These are phyloP conservation scores for Yarrowia sp. DNA, from an alignment of 805 yeast genomes.

Conservation along the genomic window DNA sequence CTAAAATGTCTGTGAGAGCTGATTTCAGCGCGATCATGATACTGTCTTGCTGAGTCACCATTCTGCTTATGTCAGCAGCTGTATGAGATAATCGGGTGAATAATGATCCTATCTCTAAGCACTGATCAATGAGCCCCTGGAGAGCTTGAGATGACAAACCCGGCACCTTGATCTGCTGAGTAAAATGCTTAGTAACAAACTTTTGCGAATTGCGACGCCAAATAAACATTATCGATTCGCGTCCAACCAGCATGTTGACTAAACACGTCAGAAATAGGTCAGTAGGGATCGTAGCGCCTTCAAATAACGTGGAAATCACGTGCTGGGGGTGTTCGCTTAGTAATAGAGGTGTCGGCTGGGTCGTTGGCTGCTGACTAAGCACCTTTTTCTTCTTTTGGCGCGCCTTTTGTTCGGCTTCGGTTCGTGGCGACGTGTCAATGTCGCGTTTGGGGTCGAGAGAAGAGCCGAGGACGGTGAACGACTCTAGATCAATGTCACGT, in stretches of 20 bases:
- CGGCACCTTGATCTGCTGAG: background rate
- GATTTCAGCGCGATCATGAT: conserved; percentile 3
- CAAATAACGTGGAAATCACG: background rate
- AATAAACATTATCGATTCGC: conserved; percentile 6
- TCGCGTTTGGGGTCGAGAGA: background rate
- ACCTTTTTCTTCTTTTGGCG: too few species aligned
- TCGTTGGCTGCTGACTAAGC: background rate
- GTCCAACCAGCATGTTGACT: background rate
- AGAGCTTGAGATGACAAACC: background rate
- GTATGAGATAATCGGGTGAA: background rate
- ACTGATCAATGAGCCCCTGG: background rate
- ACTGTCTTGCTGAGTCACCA: background rate
- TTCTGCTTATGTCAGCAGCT: background rate
- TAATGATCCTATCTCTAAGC: background rate
- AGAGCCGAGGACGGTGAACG: background rate
- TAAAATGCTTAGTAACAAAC: background rate
- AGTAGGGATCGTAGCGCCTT: background rate
- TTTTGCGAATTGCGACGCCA: background rate
- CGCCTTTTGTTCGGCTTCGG: background rate
- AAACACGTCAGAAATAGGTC: background rate
- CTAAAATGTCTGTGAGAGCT: background rate
- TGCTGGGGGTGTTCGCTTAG: background rate
- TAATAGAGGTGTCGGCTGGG: background rate
- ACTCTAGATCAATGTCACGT: background rate
- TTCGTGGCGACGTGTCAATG: background rate